Evolutionary conservation across 305 asterid species (phyloP), one percentile per base, ranked within the genome.

Genomic region (Fraxinus floribunda): DNA sequence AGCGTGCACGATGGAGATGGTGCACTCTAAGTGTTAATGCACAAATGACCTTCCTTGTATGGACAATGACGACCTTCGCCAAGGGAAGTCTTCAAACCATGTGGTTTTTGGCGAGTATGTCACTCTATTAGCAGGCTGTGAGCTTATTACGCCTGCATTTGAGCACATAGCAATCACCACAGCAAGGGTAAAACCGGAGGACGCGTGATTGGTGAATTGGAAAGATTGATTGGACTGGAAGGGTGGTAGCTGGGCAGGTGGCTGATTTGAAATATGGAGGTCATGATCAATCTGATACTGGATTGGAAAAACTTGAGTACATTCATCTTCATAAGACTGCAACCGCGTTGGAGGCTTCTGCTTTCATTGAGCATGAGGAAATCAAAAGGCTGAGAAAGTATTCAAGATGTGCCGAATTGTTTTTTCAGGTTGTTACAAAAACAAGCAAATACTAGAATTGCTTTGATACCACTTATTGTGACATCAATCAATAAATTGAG

Each of bases 271-370:
- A 60, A 77, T 20, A 46, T 16, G 77, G 86, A 2, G 44, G 83
- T 79, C 8, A 39, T 8, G 71, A 52, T 18, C 5, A 38, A 32
- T 35, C 46, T 11, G 20, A 22, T n/a, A 79, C 73, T 1, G 79
- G 86, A 22, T 8, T 87, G 41, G 87, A 87, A 76, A 62, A 85
- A 39, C 22, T 26, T 26, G 85, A 87, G 85, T 85, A 39, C 78
- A 85, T 87, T 22, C 90, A 85, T 71, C 64, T 85, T 46, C 88
- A 87, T 36, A 87, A 87, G 66, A 87, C 90, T 20, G 87, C 84
- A 38, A 83, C 75, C 24, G 41, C 84, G 52, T 35, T 83, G 68
- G 88, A 87, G 79, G 90, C 87, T 18, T 55, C 88, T 36, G 83
- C 74, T 10, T 84, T 87, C 24, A 75, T 71, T 89, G 90, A n/a